Conservation (phyloP, 345 rosid species). For the Salix arbutifolia region DNA sequence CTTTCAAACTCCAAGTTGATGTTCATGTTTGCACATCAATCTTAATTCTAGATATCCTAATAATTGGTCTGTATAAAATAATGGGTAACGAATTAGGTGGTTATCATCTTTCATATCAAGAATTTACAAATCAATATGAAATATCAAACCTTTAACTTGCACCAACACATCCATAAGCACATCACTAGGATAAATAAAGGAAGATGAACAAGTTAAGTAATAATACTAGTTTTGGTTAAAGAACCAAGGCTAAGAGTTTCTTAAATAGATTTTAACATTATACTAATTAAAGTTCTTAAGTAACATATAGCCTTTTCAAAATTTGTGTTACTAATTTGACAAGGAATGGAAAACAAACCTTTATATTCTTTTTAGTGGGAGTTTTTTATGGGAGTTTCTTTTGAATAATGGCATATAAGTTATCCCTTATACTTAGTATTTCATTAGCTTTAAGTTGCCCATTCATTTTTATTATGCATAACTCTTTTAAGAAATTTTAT, state of each 20-base stretch:
- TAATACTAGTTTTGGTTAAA: neutral
- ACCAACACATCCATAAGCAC: neutral
- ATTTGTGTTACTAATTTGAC: too few relatives aligned
- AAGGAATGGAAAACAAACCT: too few relatives aligned
- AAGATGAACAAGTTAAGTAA: neutral
- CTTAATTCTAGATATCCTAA: neutral
- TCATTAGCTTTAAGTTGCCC: too few relatives aligned
- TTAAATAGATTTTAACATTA: neutral
- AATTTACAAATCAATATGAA: neutral
- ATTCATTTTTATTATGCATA: too few relatives aligned
- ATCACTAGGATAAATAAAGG: neutral
- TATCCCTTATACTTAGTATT: too few relatives aligned
- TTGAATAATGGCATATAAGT: too few relatives aligned
- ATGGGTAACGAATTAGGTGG: neutral
- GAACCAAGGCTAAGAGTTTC: neutral
- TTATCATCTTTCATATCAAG: neutral
- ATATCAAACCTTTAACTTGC: neutral
- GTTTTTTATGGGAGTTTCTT: too few relatives aligned
- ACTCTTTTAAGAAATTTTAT: too few relatives aligned
- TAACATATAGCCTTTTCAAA: neutral
- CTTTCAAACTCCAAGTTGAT: neutral
- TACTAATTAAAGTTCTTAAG: neutral
- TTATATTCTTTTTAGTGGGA: too few relatives aligned
- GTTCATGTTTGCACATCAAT: neutral
- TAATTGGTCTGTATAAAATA: neutral